Conservation (phyloP, 306 rosid genomes). For the Gillenia trifoliata region DNA sequence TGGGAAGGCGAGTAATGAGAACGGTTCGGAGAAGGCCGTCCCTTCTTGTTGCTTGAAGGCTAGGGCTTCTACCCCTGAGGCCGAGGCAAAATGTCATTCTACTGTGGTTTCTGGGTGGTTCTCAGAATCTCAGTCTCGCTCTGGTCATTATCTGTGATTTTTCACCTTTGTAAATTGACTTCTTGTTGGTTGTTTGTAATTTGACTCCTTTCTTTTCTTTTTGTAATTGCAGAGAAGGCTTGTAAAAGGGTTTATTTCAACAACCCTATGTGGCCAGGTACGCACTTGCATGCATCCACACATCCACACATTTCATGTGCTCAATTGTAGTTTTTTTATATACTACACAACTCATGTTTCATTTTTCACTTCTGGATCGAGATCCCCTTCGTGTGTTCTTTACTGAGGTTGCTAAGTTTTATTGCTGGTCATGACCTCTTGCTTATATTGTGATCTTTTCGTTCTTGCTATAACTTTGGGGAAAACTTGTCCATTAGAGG, state of each 20-base stretch:
- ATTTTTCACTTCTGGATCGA: background rate
- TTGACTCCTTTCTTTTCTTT: background rate
- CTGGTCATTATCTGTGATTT: conserved; percentile 60
- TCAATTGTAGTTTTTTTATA: background rate
- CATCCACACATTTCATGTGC: background rate
- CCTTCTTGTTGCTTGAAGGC: conserved; percentile 98
- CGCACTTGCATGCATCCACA: conserved; percentile 3
- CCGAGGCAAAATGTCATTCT: conserved; percentile 75
- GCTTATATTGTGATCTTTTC: background rate
- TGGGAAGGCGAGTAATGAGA: conserved; percentile 89
- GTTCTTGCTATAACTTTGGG: background rate
- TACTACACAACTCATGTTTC: background rate
- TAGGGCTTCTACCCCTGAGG: conserved; percentile 63
- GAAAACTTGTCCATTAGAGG: background rate
- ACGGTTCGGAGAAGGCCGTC: conserved; percentile 45
- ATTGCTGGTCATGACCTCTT: background rate
- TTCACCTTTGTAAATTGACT: background rate
- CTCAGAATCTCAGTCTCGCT: conserved; percentile 68
- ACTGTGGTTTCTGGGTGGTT: conserved; percentile 99
- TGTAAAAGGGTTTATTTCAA: conserved; percentile 57
- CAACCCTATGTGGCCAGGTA: conserved; percentile 99
- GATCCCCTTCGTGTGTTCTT: background rate
- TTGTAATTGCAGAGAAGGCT: conserved; percentile 45
- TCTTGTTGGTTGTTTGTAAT: background rate
- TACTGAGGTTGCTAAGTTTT: background rate